These are phyloP conservation scores for Favolaschia claudopus DNA, from an alignment of 768 basidiomycete species.

Conservation along the genomic window DNA sequence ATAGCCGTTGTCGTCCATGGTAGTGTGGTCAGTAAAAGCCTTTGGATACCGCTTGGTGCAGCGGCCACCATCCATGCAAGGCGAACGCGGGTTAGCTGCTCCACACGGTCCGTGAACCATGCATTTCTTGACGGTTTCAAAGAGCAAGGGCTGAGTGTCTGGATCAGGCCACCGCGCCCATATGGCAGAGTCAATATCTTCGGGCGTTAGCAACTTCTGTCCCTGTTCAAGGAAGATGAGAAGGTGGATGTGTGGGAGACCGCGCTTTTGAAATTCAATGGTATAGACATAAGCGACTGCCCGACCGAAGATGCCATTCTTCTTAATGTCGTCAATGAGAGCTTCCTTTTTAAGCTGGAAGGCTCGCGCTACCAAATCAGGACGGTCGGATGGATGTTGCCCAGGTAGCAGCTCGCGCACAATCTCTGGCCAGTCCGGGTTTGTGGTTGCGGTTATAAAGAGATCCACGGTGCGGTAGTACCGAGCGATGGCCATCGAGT, in stretches of 20 bases:
- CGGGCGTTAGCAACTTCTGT: not conserved
- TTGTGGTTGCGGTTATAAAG: constrained; percentile 61
- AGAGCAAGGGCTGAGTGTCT: constrained; percentile 32
- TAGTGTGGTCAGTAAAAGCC: not conserved
- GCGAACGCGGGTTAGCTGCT: not conserved
- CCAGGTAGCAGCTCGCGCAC: constrained; percentile 42
- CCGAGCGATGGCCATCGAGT: constrained; percentile 50
- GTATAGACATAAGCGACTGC: constrained; percentile 37
- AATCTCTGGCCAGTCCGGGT: constrained; percentile 60
- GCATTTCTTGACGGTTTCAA: constrained; percentile 8
- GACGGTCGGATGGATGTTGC: constrained; percentile 50
- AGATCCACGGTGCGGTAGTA: constrained; percentile 47
- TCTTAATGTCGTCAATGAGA: constrained; percentile 43
- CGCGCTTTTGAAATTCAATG: constrained; percentile 63
- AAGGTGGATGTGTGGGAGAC: constrained; percentile 60
- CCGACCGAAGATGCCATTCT: constrained; percentile 49
- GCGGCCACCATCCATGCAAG: constrained; percentile 33
- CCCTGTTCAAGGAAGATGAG: constrained; percentile 55
- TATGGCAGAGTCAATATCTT: constrained; percentile 1
- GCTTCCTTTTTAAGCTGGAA: constrained; percentile 53
- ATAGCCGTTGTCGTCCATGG: constrained; percentile 14
- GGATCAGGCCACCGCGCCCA: constrained; percentile 19
- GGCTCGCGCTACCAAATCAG: constrained; percentile 56
- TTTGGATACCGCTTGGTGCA: constrained; percentile 19
- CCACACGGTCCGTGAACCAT: constrained; percentile 48